phyloP scores from a whole-genome alignment of 2,329 filamentous ascomycete genomes.

The Fusarium keratoplasticum region DNA sequence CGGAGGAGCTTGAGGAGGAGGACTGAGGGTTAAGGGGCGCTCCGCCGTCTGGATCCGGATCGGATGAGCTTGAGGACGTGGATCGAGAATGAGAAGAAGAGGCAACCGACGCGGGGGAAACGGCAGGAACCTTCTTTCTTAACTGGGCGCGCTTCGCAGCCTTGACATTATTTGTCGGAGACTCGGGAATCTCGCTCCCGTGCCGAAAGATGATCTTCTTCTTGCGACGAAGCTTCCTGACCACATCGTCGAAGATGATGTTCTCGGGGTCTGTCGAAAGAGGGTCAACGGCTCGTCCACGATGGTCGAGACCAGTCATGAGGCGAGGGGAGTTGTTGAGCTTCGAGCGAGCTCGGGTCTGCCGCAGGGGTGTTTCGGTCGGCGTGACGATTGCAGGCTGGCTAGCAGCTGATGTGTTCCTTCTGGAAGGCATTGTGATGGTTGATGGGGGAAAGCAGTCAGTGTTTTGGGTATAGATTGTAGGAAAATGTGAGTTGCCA shows the following conservation, averaged over 20 bases:
- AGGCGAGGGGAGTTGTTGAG: conserved; percentile 36
- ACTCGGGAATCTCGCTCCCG: background rate
- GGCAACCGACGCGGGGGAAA: background rate
- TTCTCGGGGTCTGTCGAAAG: conserved; percentile 27
- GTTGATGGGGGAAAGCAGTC: background rate
- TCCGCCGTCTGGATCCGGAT: background rate
- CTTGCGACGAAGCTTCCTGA: conserved; percentile 2
- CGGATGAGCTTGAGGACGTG: background rate
- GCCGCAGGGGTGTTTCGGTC: conserved; percentile 13
- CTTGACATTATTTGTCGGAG: background rate
- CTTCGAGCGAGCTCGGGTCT: conserved; percentile 37
- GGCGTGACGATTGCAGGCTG: background rate
- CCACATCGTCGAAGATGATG: conserved; percentile 25
- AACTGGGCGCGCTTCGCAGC: background rate
- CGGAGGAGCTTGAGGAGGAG: background rate
- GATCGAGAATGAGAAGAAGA: background rate
- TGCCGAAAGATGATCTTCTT: conserved; percentile 3
- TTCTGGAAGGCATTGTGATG: conserved; percentile 18
- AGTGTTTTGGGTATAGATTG: background rate
- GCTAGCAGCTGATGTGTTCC: background rate
- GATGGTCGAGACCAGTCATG: conserved; percentile 38
- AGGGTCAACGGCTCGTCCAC: conserved; percentile 10
- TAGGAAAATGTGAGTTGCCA: background rate
- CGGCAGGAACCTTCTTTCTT: background rate
- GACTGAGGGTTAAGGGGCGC: background rate